Base-by-base conservation (phyloP, 306 rosid genomes). In the Astragalus membranaceus region DNA sequence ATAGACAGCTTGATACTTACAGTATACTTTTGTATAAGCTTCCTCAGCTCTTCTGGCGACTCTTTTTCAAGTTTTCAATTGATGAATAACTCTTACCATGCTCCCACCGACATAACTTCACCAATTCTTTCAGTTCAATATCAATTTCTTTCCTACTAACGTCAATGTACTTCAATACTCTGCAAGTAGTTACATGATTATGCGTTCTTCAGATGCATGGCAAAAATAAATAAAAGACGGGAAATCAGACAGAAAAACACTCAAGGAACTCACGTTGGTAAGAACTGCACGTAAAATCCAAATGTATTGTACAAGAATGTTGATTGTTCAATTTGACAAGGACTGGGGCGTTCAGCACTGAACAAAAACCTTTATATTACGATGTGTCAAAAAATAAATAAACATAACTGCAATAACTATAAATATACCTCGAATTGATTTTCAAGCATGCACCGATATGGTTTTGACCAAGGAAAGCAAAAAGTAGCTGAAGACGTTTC, bases 401-500 rank as follows among this genome's bases (percentile, higher is more conserved):
- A n/a, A n/a, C n/a, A n/a, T n/a, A n/a, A n/a, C n/a, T n/a, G n/a
- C n/a, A n/a, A n/a, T n/a, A n/a, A n/a, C n/a, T n/a, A n/a, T n/a
- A n/a, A n/a, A n/a, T n/a, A n/a, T n/a, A n/a, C n/a, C n/a, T n/a
- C n/a, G n/a, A n/a, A n/a, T n/a, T n/a, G n/a, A n/a, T n/a, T n/a
- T n/a, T n/a, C n/a, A n/a, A n/a, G n/a, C n/a, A n/a, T 51, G 77
- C 54, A 47, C 89, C 79, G 10, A 65, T 75, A 64, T 79, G 64
- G 62, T 86, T 85, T 75, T 93, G 98, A 63, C 96, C 85, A 62
- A 93, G 85, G 83, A 93, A 93, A 43, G 98, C 89, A 78, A 82
- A 90, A 26, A 93, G 90, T 85, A 93, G 96, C 64, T 88, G 90
- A 78, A 93, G 96, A 50, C 98, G 93, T 72, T 70, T 90, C 78